A percentile compares a stretch with the other conserved stretches of the same genome.
Evolutionary conservation across 768 basidiomycete genomes (phyloP).

Genomic region (Baorangia bicolor): DNA sequence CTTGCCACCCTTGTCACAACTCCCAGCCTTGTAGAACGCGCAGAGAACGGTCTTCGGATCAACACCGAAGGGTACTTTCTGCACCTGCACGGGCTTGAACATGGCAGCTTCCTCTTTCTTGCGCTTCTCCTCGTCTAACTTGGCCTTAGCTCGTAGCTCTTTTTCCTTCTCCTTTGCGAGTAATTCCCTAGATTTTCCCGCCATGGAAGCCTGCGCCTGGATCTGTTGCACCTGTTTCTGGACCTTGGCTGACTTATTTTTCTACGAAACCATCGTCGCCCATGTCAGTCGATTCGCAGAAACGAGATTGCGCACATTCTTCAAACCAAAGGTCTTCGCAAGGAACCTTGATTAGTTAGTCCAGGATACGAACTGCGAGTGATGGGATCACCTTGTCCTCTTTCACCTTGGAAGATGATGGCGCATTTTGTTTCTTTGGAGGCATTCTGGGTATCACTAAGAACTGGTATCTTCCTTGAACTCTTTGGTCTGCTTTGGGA

Average conservation of each 20-base stretch:
- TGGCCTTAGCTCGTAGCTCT: slow-evolving; percentile 69
- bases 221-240: slow-evolving; percentile 81
- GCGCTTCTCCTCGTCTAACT: slow-evolving; percentile 78
- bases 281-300: slow-evolving; percentile 4
- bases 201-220: slow-evolving; percentile 67
- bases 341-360: slow-evolving; percentile 31
- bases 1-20: slow-evolving; percentile 90
- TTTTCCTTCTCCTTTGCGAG: slow-evolving; percentile 89
- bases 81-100: slow-evolving; percentile 74
- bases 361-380: slow-evolving; percentile 7
- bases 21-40: slow-evolving; percentile 87
- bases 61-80: slow-evolving; percentile 92
- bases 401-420: slow-evolving; percentile 66
- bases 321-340: slow-evolving; percentile 80
- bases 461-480: not conserved
- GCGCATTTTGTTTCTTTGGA: slow-evolving; percentile 68
- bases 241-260: slow-evolving; percentile 94
- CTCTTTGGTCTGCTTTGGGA: not conserved
- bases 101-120: slow-evolving; percentile 83
- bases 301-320: slow-evolving; percentile 59
- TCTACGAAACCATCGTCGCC: slow-evolving; percentile 43
- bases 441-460: slow-evolving; percentile 50
- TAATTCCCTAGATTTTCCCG: slow-evolving; percentile 78
- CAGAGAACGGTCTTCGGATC: slow-evolving; percentile 96
- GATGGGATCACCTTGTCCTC: slow-evolving; percentile 69